Percentiles rank a stretch among this genome's conserved stretches.
phyloP scores from a whole-genome alignment of 75 land plant species.

The Pinus taeda region DNA sequence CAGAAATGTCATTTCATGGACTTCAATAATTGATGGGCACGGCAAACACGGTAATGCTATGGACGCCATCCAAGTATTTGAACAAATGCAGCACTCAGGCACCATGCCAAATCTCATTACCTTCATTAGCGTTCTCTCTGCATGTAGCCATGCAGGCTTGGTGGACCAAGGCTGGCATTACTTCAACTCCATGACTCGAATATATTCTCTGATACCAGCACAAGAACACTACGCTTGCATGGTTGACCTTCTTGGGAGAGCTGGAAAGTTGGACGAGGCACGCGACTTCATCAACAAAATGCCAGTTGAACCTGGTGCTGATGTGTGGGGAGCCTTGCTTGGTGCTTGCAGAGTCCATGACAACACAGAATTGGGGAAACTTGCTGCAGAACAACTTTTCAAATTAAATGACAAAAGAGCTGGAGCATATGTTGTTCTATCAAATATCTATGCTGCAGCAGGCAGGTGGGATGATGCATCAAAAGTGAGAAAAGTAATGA shows the following conservation, averaged over 20 bases:
- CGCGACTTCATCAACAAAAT: not conserved
- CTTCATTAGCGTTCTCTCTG: conserved; percentile 6
- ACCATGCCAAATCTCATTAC: not conserved
- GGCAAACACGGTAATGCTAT: not conserved
- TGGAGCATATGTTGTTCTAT: not conserved
- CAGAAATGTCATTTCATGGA: conserved; percentile 17
- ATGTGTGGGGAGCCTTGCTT: not conserved
- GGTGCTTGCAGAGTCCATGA: not conserved
- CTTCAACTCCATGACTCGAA: not conserved
- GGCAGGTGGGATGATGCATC: too few relatives aligned
- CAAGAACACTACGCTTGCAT: not conserved
- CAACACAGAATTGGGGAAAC: not conserved
- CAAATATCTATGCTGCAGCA: not conserved
- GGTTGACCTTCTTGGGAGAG: not conserved
- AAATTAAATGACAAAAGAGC: not conserved
- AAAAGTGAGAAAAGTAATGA: too few relatives aligned
- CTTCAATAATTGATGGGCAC: conserved; percentile 6
- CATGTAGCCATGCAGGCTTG: conserved; percentile 9
- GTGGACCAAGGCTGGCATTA: not conserved
- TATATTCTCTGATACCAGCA: not conserved
- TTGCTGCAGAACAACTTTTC: not conserved
- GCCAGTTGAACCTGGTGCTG: not conserved
- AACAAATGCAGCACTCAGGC: not conserved
- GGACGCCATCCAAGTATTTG: not conserved
- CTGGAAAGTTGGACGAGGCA: not conserved